Percentiles rank a stretch among this genome's conserved stretches.
phyloP scores from a whole-genome alignment of 179 eudicot genomes.

The Camellia oleifera region DNA sequence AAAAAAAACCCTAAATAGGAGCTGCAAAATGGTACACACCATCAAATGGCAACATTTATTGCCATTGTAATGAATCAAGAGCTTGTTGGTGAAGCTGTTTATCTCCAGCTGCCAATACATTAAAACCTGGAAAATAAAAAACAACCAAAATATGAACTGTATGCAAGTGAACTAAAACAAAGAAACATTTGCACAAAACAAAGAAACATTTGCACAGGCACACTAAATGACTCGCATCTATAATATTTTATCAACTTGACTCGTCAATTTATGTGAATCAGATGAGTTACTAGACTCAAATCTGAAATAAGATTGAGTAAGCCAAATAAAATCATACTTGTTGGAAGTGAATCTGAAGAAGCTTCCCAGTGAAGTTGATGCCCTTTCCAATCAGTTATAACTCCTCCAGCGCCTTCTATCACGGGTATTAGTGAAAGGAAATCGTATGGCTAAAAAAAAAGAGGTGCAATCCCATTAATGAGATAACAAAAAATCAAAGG shows the following conservation, averaged over 20 bases:
- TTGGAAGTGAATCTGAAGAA: constrained; percentile 37
- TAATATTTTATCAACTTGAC: too few relatives aligned
- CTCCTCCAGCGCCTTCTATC: constrained; percentile 67
- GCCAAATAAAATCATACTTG: constrained; percentile 36
- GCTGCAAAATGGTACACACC: not conserved
- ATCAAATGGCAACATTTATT: constrained; percentile 14
- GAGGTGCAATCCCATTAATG: not conserved
- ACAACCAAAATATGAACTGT: not conserved
- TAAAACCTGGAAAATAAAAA: constrained; percentile 49
- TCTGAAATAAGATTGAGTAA: not conserved
- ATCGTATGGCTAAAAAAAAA: constrained; percentile 52
- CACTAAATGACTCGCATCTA: too few relatives aligned
- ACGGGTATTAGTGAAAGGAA: constrained; percentile 61
- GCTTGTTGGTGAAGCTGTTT: constrained; percentile 67
- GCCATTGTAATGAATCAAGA: constrained; percentile 50
- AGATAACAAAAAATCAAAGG: not conserved
- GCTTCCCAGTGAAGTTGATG: constrained; percentile 52
- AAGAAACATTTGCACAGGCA: not conserved
- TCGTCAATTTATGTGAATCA: not conserved
- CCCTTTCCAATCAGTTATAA: constrained; percentile 60
- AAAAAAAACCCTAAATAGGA: not conserved
- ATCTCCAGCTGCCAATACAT: constrained; percentile 87
- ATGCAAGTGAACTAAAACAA: not conserved
- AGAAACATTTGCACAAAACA: not conserved
- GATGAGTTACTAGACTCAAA: not conserved